A percentile compares a stretch with the other conserved stretches of the same genome.
Evolutionary conservation across 2,329 filamentous ascomycete species (phyloP).

Genomic region (Ceratocystis destructans): DNA sequence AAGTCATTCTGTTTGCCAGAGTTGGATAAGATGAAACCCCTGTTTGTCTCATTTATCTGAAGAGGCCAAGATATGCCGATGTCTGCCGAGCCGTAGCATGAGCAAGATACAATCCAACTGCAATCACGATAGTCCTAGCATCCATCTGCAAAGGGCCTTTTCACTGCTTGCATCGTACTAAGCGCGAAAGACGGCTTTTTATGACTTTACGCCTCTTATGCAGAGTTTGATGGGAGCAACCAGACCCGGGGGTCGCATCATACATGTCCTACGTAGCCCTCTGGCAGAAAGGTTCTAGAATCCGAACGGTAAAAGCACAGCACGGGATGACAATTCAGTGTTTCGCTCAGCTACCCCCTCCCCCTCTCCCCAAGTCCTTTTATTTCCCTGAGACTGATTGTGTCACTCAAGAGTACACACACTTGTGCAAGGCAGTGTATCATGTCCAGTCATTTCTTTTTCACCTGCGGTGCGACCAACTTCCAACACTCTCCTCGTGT

Average conservation of each 20-base stretch:
- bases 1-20: background rate
- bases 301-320: background rate
- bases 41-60: background rate
- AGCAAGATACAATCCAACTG: background rate
- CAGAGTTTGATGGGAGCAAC: background rate
- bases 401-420: background rate
- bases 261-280: background rate
- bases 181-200: background rate
- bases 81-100: background rate
- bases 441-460: background rate
- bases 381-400: background rate
- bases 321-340: background rate
- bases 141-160: background rate
- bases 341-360: background rate
- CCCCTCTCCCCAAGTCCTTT: background rate
- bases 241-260: background rate
- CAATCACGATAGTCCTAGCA: background rate
- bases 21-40: background rate
- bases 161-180: background rate
- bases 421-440: background rate
- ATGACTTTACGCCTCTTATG: background rate
- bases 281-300: background rate
- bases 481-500: conserved; percentile 1
- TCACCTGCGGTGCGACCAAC: background rate
- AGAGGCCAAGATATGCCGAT: background rate